Base-by-base conservation (phyloP, 345 rosid genomes). In the Dipteronia sinensis region DNA sequence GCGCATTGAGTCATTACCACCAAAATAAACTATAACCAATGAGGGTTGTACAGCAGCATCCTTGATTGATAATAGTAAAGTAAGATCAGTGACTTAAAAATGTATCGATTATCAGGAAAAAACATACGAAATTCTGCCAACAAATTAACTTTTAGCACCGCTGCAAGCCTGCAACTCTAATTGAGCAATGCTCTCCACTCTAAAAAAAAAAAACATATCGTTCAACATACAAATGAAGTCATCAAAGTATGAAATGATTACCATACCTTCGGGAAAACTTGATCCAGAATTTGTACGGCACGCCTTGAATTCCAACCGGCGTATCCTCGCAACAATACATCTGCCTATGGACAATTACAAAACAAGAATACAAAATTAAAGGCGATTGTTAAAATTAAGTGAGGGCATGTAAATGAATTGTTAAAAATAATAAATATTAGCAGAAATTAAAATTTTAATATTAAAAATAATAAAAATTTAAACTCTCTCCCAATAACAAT, bases 221-320 rank as follows among this genome's bases (percentile, higher is more conserved):
- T 70, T 70, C 7, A 8, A 51, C 38, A 4, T 70, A 31, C 8
- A 29, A 71, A 31, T 56, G 40, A 56, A 56, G 51, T 58, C n/a
- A 34, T n/a, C 23, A 16, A 17, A 8, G 49, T 38, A 11, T 69
- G 10, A 58, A 20, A 69, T 65, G 9, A 2, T 34, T 16, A 73
- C 99, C 95, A 90, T 83, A 95, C 99, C 97, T 91, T 92, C 2
- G 99, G 98, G 71, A 95, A 95, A 31, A 93, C 89, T 78, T 82
- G 88, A 76, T 89, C 84, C 4, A 92, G 76, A 65, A 93, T 97
- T 77, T 91, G 78, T 34, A 95, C 15, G 9, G 93, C 99, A 31
- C 80, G 88, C 83, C 94, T 87, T 6, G 98, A 91, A 81, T 93
- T 95, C 98, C 98, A 95, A 49, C 95, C 98, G 9, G 86, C 74